These are phyloP conservation scores for Tetrapisispora iriomotensis DNA, from an alignment of 805 yeast species.

Conservation along the genomic window DNA sequence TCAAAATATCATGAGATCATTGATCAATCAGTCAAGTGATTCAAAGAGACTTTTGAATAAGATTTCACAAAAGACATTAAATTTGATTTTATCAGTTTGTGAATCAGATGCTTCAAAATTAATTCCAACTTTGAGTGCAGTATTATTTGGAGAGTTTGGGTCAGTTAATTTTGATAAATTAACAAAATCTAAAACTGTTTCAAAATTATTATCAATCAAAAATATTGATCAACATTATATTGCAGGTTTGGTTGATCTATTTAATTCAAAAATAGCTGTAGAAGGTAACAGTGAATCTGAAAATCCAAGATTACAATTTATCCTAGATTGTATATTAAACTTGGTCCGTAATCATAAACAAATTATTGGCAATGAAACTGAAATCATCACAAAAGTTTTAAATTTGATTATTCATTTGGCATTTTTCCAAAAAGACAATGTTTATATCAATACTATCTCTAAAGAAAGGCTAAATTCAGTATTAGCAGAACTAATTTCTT, in stretches of 20 bases:
- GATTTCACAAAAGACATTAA: constrained; percentile 46
- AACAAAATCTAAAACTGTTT: constrained; percentile 62
- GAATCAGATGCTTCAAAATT: constrained; percentile 30
- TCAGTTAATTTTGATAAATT: constrained; percentile 64
- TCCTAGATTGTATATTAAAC: constrained; percentile 47
- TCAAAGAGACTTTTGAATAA: constrained; percentile 56
- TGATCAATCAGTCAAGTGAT: constrained; percentile 69
- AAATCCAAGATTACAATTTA: constrained; percentile 34
- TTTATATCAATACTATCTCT: constrained; percentile 27
- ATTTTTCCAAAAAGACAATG: constrained; percentile 22
- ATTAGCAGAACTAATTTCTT: constrained; percentile 45
- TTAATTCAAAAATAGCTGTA: constrained; percentile 5
- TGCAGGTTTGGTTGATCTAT: constrained; percentile 15
- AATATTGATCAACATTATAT: constrained; percentile 13
- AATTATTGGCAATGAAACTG: constrained; percentile 12
- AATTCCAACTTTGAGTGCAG: constrained; percentile 24
- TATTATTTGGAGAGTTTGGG: constrained; percentile 41
- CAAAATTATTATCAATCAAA: constrained; percentile 29
- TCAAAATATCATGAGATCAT: constrained; percentile 57
- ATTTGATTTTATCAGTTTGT: constrained; percentile 33
- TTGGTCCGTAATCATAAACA: constrained; percentile 40
- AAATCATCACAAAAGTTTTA: constrained; percentile 26
- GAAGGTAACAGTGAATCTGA: constrained; percentile 7
- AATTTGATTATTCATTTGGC: constrained; percentile 25
- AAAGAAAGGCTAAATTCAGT: constrained; percentile 61